phyloP scores from a whole-genome alignment of 192 early-diverging fungal species.

The Cetraspora pellucida region DNA sequence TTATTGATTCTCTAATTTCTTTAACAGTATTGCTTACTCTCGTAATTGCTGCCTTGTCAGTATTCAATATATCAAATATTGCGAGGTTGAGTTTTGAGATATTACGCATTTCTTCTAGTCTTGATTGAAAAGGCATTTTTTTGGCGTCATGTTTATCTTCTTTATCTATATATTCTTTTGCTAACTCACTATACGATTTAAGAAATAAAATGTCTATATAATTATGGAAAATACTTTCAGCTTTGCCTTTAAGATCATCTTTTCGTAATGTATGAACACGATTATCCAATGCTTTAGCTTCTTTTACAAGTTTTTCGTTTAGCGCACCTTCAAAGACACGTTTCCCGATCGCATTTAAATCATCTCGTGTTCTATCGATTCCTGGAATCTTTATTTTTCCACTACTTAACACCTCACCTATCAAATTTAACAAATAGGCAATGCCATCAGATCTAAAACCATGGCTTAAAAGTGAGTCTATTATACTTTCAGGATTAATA shows the following conservation, averaged over 20 bases:
- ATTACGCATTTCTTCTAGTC: slow-evolving; percentile 1
- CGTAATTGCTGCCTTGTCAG: not conserved
- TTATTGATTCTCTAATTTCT: not conserved
- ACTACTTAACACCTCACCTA: slow-evolving; percentile 2
- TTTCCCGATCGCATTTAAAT: not conserved
- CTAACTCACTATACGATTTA: not conserved
- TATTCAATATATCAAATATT: not conserved
- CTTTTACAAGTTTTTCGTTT: not conserved
- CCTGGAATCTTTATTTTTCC: not conserved
- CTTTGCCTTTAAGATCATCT: not conserved
- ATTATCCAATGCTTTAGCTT: not conserved
- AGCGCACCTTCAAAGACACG: not conserved
- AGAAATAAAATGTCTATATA: not conserved
- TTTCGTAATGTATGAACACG: not conserved
- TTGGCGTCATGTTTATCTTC: not conserved
- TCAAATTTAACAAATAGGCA: slow-evolving; percentile 2
- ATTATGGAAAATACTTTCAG: not conserved
- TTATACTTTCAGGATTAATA: not conserved
- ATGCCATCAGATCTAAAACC: slow-evolving; percentile 12
- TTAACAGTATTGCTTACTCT: not conserved
- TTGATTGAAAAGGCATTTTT: not conserved
- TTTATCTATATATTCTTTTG: not conserved
- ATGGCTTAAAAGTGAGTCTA: not conserved
- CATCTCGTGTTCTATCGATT: not conserved
- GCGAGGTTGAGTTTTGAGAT: slow-evolving; percentile 1